These are phyloP conservation scores for Nematocida displodere DNA, from an alignment of 371 early-diverging fungal genomes.

Conservation along the genomic window DNA sequence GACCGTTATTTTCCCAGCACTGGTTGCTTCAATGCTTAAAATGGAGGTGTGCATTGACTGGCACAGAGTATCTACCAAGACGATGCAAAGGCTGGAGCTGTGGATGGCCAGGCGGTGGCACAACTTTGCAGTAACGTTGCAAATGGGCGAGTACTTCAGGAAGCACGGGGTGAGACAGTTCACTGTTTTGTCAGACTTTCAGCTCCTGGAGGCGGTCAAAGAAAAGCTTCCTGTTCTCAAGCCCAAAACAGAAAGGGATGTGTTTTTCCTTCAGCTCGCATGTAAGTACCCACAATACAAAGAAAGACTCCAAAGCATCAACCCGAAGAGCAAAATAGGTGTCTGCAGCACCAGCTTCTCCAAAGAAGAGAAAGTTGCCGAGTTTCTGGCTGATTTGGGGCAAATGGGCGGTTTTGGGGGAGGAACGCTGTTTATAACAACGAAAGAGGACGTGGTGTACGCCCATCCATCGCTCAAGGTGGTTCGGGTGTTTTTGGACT, in stretches of 20 bases:
- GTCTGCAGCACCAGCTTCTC: slow-evolving; percentile 50
- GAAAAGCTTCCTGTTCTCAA: neutral
- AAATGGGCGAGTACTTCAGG: slow-evolving; percentile 25
- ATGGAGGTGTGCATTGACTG: slow-evolving; percentile 28
- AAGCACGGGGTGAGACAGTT: neutral
- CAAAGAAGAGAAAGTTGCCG: slow-evolving; percentile 23
- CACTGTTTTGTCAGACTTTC: neutral
- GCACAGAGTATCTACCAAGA: slow-evolving; percentile 21
- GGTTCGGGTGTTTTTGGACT: slow-evolving; percentile 33
- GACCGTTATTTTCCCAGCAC: slow-evolving; percentile 17
- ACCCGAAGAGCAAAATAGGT: neutral
- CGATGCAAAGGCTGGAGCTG: neutral
- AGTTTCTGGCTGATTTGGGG: neutral
- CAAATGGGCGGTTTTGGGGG: neutral
- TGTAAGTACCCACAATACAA: slow-evolving; percentile 34
- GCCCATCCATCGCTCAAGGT: slow-evolving; percentile 1
- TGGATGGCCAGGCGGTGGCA: neutral
- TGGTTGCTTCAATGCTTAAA: neutral
- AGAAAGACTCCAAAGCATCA: neutral
- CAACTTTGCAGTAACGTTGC: slow-evolving; percentile 8
- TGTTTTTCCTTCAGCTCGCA: slow-evolving; percentile 4
- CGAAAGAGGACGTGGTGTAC: slow-evolving; percentile 13
- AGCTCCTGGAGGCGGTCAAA: neutral
- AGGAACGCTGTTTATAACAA: slow-evolving; percentile 31
- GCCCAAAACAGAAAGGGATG: neutral